These are phyloP conservation scores for Globisporangium parvum DNA, from an alignment of 352 stramenopile species.

Conservation along the genomic window DNA sequence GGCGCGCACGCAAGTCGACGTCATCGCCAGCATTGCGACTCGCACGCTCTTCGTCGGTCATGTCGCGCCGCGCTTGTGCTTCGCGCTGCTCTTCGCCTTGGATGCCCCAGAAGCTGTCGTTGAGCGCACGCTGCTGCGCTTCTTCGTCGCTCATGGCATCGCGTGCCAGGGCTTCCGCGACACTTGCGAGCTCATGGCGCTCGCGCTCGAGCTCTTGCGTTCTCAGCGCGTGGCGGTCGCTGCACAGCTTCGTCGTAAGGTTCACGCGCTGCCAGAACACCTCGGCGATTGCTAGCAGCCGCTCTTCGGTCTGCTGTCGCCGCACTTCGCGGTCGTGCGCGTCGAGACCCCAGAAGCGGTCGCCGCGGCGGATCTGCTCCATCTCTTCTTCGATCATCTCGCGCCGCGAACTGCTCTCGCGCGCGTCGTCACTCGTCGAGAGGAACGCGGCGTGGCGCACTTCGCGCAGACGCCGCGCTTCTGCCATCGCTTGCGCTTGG, in stretches of 20 bases:
- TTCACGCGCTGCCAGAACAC: constrained; percentile 40
- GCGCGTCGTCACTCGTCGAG: constrained; percentile 24
- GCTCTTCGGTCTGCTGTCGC: constrained; percentile 34
- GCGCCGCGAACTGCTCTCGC: constrained; percentile 27
- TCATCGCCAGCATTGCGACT: constrained; percentile 30
- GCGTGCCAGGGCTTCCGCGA: constrained; percentile 23
- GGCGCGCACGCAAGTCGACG: constrained; percentile 22
- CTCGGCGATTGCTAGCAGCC: constrained; percentile 32
- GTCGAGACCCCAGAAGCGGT: constrained; percentile 53
- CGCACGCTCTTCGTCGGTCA: constrained; percentile 29
- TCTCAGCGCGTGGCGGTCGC: constrained; percentile 15
- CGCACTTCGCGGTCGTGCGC: constrained; percentile 30
- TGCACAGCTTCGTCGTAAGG: constrained; percentile 13
- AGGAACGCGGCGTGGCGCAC: constrained; percentile 20
- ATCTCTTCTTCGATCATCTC: constrained; percentile 55
- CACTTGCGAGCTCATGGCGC: constrained; percentile 15
- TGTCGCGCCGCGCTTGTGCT: constrained; percentile 18
- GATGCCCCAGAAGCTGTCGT: constrained; percentile 60
- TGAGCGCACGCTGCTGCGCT: constrained; percentile 29
- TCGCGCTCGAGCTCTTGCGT: constrained; percentile 21
- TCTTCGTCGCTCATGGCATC: constrained; percentile 34
- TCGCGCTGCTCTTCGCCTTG: constrained; percentile 44
- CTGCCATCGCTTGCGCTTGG: constrained; percentile 18
- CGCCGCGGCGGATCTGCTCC: constrained; percentile 34
- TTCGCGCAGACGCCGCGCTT: constrained; percentile 15